These are phyloP conservation scores for Forsythia viridissima DNA, from an alignment of 257 asterid species.

Conservation along the genomic window DNA sequence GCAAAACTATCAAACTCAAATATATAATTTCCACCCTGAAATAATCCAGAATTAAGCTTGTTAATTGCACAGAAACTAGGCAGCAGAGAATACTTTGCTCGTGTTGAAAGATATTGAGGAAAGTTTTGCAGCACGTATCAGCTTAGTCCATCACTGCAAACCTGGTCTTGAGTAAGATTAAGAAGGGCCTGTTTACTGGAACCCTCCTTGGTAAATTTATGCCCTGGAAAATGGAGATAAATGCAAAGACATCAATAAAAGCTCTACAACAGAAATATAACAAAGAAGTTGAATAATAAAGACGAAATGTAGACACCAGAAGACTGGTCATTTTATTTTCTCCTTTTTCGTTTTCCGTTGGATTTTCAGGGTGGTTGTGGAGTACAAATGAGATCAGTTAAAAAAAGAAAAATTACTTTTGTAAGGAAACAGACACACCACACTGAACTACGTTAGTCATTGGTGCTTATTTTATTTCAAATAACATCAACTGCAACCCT, in stretches of 20 bases:
- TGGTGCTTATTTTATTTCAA: neutral
- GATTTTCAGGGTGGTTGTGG: neutral
- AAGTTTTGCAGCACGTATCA: slow-evolving; percentile 16
- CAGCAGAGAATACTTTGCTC: slow-evolving; percentile 8
- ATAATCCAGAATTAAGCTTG: slow-evolving; percentile 25
- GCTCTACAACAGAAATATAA: slow-evolving; percentile 7
- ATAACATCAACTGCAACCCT: slow-evolving; percentile 3
- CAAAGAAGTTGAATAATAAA: slow-evolving; percentile 10
- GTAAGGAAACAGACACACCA: neutral
- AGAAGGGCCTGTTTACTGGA: slow-evolving; percentile 75
- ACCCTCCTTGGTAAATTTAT: slow-evolving; percentile 75
- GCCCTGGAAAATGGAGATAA: slow-evolving; percentile 45
- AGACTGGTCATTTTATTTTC: neutral
- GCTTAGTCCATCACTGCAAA: slow-evolving; percentile 24
- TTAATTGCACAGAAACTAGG: slow-evolving; percentile 17
- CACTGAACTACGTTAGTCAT: neutral
- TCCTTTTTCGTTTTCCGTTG: neutral
- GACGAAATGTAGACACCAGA: neutral
- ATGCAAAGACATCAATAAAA: slow-evolving; percentile 7
- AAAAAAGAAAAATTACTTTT: neutral
- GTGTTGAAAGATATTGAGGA: slow-evolving; percentile 4
- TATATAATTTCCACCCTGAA: slow-evolving; percentile 70
- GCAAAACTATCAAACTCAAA: slow-evolving; percentile 80
- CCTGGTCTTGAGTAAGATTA: slow-evolving; percentile 76
- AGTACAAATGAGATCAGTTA: neutral